Conservation (phyloP, 2,329 filamentous ascomycete genomes). For the Atkinsonella hypoxylon region DNA sequence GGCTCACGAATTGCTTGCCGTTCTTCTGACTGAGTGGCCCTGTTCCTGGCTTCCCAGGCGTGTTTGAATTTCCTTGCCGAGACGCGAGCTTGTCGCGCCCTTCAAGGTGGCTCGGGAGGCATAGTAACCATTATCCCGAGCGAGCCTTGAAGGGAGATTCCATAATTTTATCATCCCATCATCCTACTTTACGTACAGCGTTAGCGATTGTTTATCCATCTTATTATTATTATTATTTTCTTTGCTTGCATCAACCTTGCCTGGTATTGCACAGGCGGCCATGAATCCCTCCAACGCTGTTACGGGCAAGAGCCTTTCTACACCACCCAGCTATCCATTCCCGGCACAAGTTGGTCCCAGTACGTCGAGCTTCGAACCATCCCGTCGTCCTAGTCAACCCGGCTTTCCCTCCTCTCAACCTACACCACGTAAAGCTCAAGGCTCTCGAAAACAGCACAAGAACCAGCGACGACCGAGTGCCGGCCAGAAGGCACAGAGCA, state of each 20-base stretch:
- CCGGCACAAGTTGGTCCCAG: conserved; percentile 29
- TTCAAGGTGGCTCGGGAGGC: not conserved
- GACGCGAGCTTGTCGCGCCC: not conserved
- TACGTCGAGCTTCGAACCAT: conserved; percentile 36
- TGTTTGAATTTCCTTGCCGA: not conserved
- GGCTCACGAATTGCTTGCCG: not conserved
- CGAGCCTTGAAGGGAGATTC: not conserved
- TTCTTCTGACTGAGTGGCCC: not conserved
- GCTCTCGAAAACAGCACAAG: conserved; percentile 70
- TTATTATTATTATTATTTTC: not conserved
- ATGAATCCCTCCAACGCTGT: conserved; percentile 23
- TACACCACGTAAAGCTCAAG: conserved; percentile 63
- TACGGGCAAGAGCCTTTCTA: conserved; percentile 40
- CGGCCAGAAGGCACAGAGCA: conserved; percentile 21
- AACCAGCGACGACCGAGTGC: conserved; percentile 58
- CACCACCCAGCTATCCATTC: conserved; percentile 28
- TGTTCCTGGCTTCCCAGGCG: not conserved
- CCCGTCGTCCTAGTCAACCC: conserved; percentile 33
- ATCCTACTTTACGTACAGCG: not conserved
- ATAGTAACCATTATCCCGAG: not conserved
- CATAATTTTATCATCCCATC: no score
- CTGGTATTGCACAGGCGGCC: conserved; percentile 8
- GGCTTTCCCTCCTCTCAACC: conserved; percentile 18
- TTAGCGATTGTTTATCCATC: not conserved
- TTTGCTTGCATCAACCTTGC: not conserved